Percentiles rank a stretch among this genome's conserved stretches.
Evolutionary conservation across 345 rosid genomes (phyloP).

Genomic region (Combretum micranthum): DNA sequence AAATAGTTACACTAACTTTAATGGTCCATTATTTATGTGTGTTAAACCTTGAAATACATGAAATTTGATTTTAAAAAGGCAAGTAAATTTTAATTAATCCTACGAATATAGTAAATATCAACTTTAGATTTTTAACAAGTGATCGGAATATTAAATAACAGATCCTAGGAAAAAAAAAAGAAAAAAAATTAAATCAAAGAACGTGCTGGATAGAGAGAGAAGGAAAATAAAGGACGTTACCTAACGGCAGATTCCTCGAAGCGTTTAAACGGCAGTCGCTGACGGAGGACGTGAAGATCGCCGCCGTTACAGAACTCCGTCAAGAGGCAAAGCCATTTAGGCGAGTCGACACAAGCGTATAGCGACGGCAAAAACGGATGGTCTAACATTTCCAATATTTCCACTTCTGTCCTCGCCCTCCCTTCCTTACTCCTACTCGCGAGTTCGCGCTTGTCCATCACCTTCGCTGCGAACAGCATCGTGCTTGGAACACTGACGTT

Average conservation of each 20-base stretch:
- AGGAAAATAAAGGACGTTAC: conserved; percentile 23
- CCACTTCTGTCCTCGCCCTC: conserved; percentile 76
- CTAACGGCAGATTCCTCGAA: conserved; percentile 86
- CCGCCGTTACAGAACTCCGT: conserved; percentile 97
- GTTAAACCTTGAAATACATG: too few relatives aligned
- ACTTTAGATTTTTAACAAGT: too few relatives aligned
- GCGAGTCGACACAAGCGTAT: conserved; percentile 63
- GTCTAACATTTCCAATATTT: conserved; percentile 70
- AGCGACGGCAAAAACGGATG: conserved; percentile 88
- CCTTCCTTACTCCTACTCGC: conserved; percentile 73
- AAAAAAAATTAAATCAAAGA: not conserved
- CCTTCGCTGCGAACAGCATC: conserved; percentile 58
- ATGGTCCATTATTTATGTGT: too few relatives aligned
- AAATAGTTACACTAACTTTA: too few relatives aligned
- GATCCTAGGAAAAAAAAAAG: too few relatives aligned
- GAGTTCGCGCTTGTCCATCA: conserved; percentile 93
- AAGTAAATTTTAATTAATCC: too few relatives aligned
- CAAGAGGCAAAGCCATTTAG: conserved; percentile 73
- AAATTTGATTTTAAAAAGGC: too few relatives aligned
- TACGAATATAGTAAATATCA: too few relatives aligned
- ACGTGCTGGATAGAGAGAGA: not conserved
- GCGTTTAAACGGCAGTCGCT: conserved; percentile 65
- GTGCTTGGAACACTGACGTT: not conserved
- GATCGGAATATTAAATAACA: too few relatives aligned
- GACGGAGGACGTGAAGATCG: conserved; percentile 97